Base-by-base conservation (phyloP, 1,139 yeast species). In the Yamadazyma blattariae region DNA sequence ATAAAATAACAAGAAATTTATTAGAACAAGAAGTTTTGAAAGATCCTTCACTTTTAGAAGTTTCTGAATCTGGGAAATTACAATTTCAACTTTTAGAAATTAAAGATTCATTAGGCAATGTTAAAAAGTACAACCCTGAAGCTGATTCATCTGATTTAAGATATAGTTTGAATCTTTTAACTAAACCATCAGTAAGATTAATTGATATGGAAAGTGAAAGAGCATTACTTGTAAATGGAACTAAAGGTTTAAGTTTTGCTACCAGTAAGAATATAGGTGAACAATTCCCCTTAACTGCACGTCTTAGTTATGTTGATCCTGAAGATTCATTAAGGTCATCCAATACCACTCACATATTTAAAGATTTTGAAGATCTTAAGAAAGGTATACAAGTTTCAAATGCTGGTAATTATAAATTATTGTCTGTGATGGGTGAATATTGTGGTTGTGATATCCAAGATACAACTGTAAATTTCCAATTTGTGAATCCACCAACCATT, bases 51-150 rank as follows among this genome's bases (percentile, higher is more conserved):
- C 34, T 57, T 7, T 41, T 64, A 8, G 32, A 46, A 3, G 45
- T 42, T 1, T 64, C 66, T 11, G 61, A 67, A 15, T 62, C 77
- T 6, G 95, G 95, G 11, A 64, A 62, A 15, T 71, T 86, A 55
- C 71, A 76, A 25, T 88, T 85, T 51, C 77, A 77, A 33, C 69
- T 90, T 29, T 75, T 78, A 29, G 78, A 77, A 42, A 73, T 89
- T 6, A 71, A 71, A 8, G 97, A 90, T 57, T 84, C 83, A 1
- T 66, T 87, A 41, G 96, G 96, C 1, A 86, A 86, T 48, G 47
- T 61, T 2, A 74, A 79, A 37, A 71, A 74, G 37, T 87, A 79
- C 47, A 71, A 62, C 44, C 71, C 67, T 13, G 56, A 67, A 9
- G 67, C 75, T 2, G 65, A 59, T 30, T 67, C 68, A 29, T 55